Evolutionary conservation across 805 yeast genomes (phyloP), one percentile per base, ranked within the genome.

Genomic region (Suhomyces vadensis): DNA sequence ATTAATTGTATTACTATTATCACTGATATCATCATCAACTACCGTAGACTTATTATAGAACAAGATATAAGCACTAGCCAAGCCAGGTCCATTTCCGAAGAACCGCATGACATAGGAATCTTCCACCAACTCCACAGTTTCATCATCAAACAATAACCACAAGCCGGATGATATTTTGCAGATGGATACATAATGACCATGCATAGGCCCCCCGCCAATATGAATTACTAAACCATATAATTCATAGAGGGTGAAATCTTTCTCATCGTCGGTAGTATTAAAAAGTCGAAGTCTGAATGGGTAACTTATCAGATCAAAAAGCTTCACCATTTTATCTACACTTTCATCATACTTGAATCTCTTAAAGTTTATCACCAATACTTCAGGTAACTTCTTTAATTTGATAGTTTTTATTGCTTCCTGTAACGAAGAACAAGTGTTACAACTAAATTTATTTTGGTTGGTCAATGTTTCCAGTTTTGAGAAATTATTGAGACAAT

Each of bases 141-240:
- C 98, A 62, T 94, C 99, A 61, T 94, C 99, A 66, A 87, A 94
- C 45, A 94, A 67, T 23, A 94, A 67, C 99, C 99, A 94, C 0
- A 96, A 91, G 31, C 80, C 78, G 17, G 77, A 73, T 42, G 78
- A 82, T 4, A 90, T 84, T 58, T 89, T 89, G 47, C 94, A 85
- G 4, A 94, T 69, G 0, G 96, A 78, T 7, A 94, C 92, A 62
- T 94, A 94, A 61, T 94, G 99, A 0, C 99, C 99, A 65, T 91
- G 97, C 69, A 89, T 90, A 1, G 98, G 97, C 0, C 98, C 97
- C 3, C 97, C 95, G 5, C 99, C 99, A 53, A 94, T 82, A 60
- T 94, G 99, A 8, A 94, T 90, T 9, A 94, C 94, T 35, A 92
- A 83, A 0, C 92, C 88, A 50, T 82, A 85, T 40, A 94, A 67